Evolutionary conservation across 176 grass and related monocot species (phyloP).

Genomic region (Rhynchospora tenuis): DNA sequence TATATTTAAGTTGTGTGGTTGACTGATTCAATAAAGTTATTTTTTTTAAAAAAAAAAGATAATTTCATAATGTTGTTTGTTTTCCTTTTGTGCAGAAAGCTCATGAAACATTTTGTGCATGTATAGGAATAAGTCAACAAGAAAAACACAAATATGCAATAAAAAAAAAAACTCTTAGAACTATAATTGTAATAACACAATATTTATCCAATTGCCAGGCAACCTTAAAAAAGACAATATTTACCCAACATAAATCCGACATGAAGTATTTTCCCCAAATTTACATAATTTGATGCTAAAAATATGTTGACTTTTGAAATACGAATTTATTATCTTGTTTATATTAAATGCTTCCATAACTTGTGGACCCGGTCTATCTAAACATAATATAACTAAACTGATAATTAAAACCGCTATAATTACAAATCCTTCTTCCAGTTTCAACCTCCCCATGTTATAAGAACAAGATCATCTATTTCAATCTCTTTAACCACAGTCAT

Average conservation of each 20-base stretch:
- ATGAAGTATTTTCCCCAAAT: neutral
- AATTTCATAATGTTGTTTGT: neutral
- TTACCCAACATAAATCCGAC: neutral
- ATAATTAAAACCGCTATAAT: conserved; percentile 13
- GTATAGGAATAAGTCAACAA: neutral
- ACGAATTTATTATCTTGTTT: neutral
- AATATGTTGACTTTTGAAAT: neutral
- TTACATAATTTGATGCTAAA: neutral
- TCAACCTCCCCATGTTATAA: conserved; percentile 13
- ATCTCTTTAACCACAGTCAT: neutral
- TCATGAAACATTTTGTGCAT: neutral
- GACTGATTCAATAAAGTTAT: neutral
- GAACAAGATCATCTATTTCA: conserved; percentile 8
- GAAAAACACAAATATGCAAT: neutral
- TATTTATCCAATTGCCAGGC: neutral
- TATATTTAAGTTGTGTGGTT: neutral
- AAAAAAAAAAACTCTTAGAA: neutral
- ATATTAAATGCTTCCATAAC: neutral
- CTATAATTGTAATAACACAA: neutral
- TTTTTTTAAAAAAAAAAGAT: neutral
- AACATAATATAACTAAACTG: neutral
- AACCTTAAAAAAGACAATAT: no score
- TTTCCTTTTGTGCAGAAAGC: no score
- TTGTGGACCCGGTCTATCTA: conserved; percentile 2
- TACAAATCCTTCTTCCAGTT: conserved; percentile 4